phyloP scores from a whole-genome alignment of 1,284 basidiomycete genomes.

The Ceratobasidium sp. region DNA sequence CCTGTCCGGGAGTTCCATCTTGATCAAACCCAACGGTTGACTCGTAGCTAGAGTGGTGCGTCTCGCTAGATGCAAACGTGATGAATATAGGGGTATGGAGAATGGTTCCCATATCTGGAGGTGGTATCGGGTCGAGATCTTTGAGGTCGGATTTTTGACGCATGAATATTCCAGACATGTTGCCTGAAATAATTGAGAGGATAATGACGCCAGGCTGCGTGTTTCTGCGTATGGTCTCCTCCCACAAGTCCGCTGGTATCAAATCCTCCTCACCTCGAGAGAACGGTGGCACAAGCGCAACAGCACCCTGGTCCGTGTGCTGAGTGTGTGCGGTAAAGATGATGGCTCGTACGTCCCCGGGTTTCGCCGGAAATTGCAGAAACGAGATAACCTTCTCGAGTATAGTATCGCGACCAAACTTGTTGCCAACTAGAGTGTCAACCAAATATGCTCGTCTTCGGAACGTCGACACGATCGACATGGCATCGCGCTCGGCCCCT shows the following conservation, averaged over 20 bases:
- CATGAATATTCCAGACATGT: slow-evolving; percentile 19
- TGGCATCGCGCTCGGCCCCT: slow-evolving; percentile 1
- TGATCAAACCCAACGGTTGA: slow-evolving; percentile 5
- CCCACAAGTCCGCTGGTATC: slow-evolving; percentile 12
- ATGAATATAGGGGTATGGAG: slow-evolving; percentile 24
- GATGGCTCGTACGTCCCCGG: slow-evolving; percentile 29
- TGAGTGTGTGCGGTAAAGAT: slow-evolving; percentile 24
- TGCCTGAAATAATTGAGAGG: slow-evolving; percentile 18
- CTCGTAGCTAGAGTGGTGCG: slow-evolving; percentile 10
- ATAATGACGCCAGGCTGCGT: slow-evolving; percentile 31
- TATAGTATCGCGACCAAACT: not conserved
- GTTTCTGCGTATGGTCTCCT: not conserved
- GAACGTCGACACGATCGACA: slow-evolving; percentile 20
- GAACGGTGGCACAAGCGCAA: slow-evolving; percentile 24
- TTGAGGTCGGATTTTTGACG: slow-evolving; percentile 4
- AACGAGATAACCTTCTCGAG: slow-evolving; percentile 1
- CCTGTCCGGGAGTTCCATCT: slow-evolving; percentile 4
- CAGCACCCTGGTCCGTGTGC: not conserved
- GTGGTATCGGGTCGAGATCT: not conserved
- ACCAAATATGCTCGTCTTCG: slow-evolving; percentile 1
- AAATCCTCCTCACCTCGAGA: not conserved
- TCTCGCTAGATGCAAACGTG: slow-evolving; percentile 15
- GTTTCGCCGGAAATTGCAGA: not conserved
- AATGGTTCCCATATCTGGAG: not conserved
- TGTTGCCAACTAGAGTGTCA: slow-evolving; percentile 1